Evolutionary conservation across 257 asterid species (phyloP), one percentile per base, ranked within the genome.

Genomic region (Lithospermum erythrorhizon): DNA sequence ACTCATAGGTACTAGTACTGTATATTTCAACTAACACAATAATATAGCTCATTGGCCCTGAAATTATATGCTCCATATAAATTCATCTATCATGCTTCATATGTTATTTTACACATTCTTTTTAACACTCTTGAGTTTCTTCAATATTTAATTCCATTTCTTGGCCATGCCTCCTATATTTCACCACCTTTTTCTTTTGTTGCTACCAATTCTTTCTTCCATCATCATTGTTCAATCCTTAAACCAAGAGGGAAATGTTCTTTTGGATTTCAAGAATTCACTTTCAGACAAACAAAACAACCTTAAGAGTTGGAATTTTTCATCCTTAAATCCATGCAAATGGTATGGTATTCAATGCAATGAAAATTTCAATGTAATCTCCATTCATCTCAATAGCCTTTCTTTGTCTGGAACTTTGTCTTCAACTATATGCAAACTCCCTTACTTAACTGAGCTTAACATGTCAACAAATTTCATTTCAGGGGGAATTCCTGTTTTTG

Each of bases 381-480:
- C 94, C 21, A 57, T 86, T 9, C 68, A 72, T 67, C 88, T 89
- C 21, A 71, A 68, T 62, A 71, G 68, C 72, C 78, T 78, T 57
- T 82, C 78, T 58, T 75, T 89, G 15, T 80, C 97, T 58, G 97
- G 95, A 6, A 76, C 55, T 69, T 59, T 89, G 35, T 80, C 95
- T 60, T 73, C 97, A 52, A 57, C 61, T 77, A 76, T 83, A 59
- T 79, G 86, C 62, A 67, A 22, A 53, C 95, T 89, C 61, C 86
- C 94, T 45, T 62, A 22, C 80, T 77, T 89, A 61, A 64, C 61
- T 21, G 65, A 58, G 25, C 49, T 89, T 55, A 89, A 89, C 58
- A 37, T 89, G 58, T 86, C 97, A 0, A 69, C 30, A 35, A 86
- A 86, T 71, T 82, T 82, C 80, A 74, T 89, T 53, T 82, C 91